Base-by-base conservation (phyloP, 2,329 filamentous ascomycete genomes). In the Trichoderma polysporum region DNA sequence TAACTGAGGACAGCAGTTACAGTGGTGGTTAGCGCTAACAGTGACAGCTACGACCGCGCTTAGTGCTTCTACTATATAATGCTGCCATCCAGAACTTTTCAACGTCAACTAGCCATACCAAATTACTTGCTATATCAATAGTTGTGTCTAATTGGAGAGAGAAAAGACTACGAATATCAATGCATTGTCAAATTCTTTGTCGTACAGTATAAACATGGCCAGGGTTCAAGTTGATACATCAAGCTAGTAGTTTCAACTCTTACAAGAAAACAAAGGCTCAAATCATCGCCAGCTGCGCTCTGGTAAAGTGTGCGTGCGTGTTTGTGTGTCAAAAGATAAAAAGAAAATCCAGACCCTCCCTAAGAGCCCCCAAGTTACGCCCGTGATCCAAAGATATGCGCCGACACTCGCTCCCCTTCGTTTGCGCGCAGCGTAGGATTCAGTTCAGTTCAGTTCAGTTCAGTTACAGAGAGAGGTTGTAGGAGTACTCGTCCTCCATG, bases 401-500 rank as follows among this genome's bases (percentile, higher is more conserved):
- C 66, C 59, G 29, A 67, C 60, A 67, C 45, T 56, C 35, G 45
- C 37, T 47, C 50, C 47, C 59, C 49, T 19, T 33, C 27, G 4
- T 64, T 56, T 47, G 35, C 61, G 50, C 50, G 61, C 61, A 56
- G 35, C 29, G 33, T 29, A 35, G 15, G 37, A 19, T 64, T 29
- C 4, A 31, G 17, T 67, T 45, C n/a, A 19, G 19, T 45, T 22
- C n/a, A 10, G 41, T 22, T 45, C 39, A 7, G 41, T 45, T 45
- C 60, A 5, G 66, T 79, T 76, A 89, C 69, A 90, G 80, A 68
- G 87, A 83, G 71, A 90, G 78, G 76, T 89, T 90, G 77, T 90
- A 90, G 54, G 87, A 84, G 72, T 90, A 90, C 77, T 90, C 88
- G 73, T 90, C 88, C 80, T 90, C 88, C 86, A 90, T 90, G 73